Base-by-base conservation (phyloP, 2,329 filamentous ascomycete species). In the Fusarium pseudonygamai region DNA sequence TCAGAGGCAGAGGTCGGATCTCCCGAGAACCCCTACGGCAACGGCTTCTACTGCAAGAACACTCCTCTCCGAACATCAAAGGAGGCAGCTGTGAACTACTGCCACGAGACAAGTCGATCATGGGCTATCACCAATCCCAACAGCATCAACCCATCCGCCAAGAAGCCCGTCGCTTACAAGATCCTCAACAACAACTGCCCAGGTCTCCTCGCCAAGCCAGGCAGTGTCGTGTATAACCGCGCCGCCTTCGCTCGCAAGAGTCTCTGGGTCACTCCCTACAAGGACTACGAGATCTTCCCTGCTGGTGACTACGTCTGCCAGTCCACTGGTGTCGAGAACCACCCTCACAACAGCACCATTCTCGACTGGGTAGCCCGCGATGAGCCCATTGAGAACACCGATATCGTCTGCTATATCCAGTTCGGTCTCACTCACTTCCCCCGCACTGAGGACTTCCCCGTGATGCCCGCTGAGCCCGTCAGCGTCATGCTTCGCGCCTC, bases 351-450 rank as follows among this genome's bases (percentile, higher is more conserved):
- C 1, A 82, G 84, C 46, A 94, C 93, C 40, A 85, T 97, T 4
- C 90, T 92, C 1, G 87, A 91, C 75, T 96, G 93, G 94, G 92
- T 96, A n/a, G 89, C 93, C 70, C 91, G 93, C 13, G 84, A 84
- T 42, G 91, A 89, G 71, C 88, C 85, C 39, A 91, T 97, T 75
- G 93, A 93, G 60, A 93, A 97, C 85, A 93, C 91, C 0, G 93
- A 98, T 81, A 85, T 97, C 34, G 95, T 98, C 3, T 89, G 97
- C 34, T 98, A 95, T 93, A 95, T 97, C 84, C 97, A 95, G 0
- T 98, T 97, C 78, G 95, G 95, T 42, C 86, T 97, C 43, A 96
- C 93, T 1, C 95, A 97, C 81, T 96, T 97, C 86, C 95, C 95
- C 0, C 86, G 93, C 0, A 95, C 95, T 0, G 95, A 98, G 81